Evolutionary conservation across 768 basidiomycete species (phyloP).

Genomic region (Gelatoporia subvermispora): DNA sequence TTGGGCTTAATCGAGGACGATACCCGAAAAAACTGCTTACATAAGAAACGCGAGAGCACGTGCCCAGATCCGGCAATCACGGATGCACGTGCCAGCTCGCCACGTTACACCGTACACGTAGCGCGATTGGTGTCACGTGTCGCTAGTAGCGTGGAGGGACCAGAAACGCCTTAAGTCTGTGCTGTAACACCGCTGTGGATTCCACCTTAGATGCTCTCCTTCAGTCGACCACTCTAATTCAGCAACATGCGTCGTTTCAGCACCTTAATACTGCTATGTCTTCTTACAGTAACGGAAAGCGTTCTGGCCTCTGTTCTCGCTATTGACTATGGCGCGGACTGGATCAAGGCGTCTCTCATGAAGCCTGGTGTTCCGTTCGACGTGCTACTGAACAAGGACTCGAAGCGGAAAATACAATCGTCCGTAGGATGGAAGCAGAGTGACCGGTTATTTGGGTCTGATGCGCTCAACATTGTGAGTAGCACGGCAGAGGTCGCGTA

Average conservation of each 20-base stretch:
- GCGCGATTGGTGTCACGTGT: too few species aligned
- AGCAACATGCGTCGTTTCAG: neutral
- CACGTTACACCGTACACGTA: too few species aligned
- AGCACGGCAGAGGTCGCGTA: neutral
- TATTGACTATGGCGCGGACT: constrained; percentile 97
- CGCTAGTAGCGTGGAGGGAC: too few species aligned
- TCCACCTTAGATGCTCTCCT: too few species aligned
- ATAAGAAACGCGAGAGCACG: neutral
- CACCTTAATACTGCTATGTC: constrained; percentile 16
- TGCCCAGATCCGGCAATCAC: too few species aligned
- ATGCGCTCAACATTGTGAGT: constrained; percentile 85
- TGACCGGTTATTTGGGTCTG: constrained; percentile 84
- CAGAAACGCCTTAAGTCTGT: too few species aligned
- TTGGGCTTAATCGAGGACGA: neutral
- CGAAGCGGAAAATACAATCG: constrained; percentile 91
- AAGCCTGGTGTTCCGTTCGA: constrained; percentile 66
- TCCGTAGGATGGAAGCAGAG: constrained; percentile 89
- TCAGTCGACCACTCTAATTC: too few species aligned
- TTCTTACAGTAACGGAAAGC: constrained; percentile 12
- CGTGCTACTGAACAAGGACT: constrained; percentile 93
- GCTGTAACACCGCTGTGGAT: too few species aligned
- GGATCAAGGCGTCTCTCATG: constrained; percentile 87
- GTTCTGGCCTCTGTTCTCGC: constrained; percentile 75
- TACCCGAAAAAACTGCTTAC: neutral
- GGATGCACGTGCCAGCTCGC: too few species aligned